phyloP scores from a whole-genome alignment of 1,284 basidiomycete species.

The Papiliotrema fonsecae region DNA sequence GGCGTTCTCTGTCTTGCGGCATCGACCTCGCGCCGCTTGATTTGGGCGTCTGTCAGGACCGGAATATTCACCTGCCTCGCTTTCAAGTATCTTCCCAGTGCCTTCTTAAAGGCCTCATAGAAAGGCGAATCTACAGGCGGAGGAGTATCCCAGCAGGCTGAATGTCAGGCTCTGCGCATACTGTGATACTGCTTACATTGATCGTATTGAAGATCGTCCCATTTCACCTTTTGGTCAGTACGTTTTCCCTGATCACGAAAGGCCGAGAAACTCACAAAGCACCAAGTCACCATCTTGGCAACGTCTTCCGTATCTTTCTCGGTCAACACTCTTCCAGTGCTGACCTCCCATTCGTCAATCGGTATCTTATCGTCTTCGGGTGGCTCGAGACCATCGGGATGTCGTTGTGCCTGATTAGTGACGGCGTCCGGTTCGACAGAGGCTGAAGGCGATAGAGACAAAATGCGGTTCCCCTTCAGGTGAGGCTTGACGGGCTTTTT shows the following conservation, averaged over 20 bases:
- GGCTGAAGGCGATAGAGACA: conserved; percentile 15
- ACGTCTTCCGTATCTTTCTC: conserved; percentile 58
- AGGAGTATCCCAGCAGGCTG: conserved; percentile 88
- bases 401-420: not conserved
- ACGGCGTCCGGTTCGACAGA: not conserved
- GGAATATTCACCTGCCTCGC: conserved; percentile 62
- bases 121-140: conserved; percentile 49
- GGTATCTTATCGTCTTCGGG: conserved; percentile 27
- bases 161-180: not conserved
- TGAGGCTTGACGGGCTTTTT: no score
- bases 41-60: conserved; percentile 44
- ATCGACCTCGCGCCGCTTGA: conserved; percentile 34
- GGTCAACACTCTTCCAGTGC: conserved; percentile 51
- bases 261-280: conserved; percentile 21
- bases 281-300: conserved; percentile 37
- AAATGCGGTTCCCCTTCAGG: conserved; percentile 33
- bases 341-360: conserved; percentile 56
- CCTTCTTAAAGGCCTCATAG: conserved; percentile 61
- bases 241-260: not conserved
- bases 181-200: conserved; percentile 56
- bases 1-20: conserved; percentile 27
- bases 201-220: conserved; percentile 83
- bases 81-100: conserved; percentile 62
- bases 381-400: conserved; percentile 30
- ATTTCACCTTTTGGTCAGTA: conserved; percentile 63